Evolutionary conservation across 768 basidiomycete genomes (phyloP).

Genomic region (Inosperma sp.): DNA sequence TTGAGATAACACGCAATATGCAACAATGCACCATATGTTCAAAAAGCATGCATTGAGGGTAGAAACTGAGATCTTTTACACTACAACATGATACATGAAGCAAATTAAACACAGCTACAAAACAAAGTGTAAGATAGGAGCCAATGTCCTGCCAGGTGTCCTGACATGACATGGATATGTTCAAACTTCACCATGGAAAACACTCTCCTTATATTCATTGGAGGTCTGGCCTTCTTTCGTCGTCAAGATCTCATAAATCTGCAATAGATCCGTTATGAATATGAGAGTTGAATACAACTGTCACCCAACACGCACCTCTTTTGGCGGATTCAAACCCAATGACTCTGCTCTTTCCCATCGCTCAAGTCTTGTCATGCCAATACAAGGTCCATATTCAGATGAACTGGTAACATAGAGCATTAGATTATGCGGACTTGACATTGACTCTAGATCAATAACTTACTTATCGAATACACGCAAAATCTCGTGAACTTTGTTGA

Average conservation of each 20-base stretch:
- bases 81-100: too few species aligned
- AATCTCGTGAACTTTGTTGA: constrained; percentile 64
- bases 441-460: too few species aligned
- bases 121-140: too few species aligned
- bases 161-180: neutral
- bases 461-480: constrained; percentile 78
- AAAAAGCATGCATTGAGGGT: too few species aligned
- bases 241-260: constrained; percentile 56
- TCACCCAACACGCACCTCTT: constrained; percentile 49
- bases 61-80: too few species aligned
- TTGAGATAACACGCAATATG: neutral
- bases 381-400: constrained; percentile 76
- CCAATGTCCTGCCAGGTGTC: too few species aligned
- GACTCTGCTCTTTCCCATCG: constrained; percentile 82
- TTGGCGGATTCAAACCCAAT: constrained; percentile 75
- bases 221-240: constrained; percentile 60
- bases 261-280: neutral
- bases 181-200: constrained; percentile 46
- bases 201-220: constrained; percentile 51
- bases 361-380: constrained; percentile 75
- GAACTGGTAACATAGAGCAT: constrained; percentile 39
- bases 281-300: neutral
- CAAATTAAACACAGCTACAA: too few species aligned
- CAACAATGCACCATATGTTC: too few species aligned
- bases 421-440: neutral